Percentiles rank a stretch among this genome's conserved stretches.
phyloP scores from a whole-genome alignment of 371 early-diverging fungal species.

The Parasitella parasitica region DNA sequence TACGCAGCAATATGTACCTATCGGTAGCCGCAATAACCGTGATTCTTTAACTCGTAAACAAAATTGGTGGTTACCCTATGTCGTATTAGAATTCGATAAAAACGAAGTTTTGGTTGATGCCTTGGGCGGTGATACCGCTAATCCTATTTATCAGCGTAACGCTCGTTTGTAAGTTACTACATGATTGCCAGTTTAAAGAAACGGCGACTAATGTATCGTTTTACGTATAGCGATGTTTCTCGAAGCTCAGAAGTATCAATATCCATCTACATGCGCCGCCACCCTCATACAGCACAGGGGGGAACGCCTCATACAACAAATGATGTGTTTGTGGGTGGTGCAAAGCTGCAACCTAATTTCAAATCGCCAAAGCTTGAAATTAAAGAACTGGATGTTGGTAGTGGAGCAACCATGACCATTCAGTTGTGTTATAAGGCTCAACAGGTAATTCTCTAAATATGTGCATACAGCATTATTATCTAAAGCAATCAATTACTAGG shows the following conservation, averaged over 20 bases:
- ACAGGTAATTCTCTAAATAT: slow-evolving; percentile 64
- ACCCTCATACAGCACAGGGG: slow-evolving; percentile 37
- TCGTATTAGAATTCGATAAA: slow-evolving; percentile 92
- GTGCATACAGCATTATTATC: not conserved
- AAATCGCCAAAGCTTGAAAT: slow-evolving; percentile 47
- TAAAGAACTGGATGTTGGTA: slow-evolving; percentile 28
- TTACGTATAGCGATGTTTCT: slow-evolving; percentile 78
- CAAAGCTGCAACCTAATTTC: slow-evolving; percentile 69
- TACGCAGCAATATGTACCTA: not conserved
- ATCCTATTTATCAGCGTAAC: slow-evolving; percentile 82
- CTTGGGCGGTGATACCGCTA: slow-evolving; percentile 70
- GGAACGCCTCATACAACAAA: slow-evolving; percentile 41
- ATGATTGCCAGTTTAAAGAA: not conserved
- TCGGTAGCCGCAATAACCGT: slow-evolving; percentile 41
- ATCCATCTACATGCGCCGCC: slow-evolving; percentile 80
- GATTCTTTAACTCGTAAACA: slow-evolving; percentile 68
- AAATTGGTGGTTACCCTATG: slow-evolving; percentile 81
- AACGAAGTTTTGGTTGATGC: slow-evolving; percentile 88
- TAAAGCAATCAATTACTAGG: not conserved
- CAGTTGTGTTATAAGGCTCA: slow-evolving; percentile 73
- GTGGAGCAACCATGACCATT: slow-evolving; percentile 62
- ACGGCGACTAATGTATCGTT: not conserved
- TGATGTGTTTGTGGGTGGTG: slow-evolving; percentile 70
- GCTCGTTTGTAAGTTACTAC: slow-evolving; percentile 78
- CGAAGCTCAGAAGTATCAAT: slow-evolving; percentile 82